These are phyloP conservation scores for Trametes cinnabarina DNA, from an alignment of 768 basidiomycete species.

Conservation along the genomic window DNA sequence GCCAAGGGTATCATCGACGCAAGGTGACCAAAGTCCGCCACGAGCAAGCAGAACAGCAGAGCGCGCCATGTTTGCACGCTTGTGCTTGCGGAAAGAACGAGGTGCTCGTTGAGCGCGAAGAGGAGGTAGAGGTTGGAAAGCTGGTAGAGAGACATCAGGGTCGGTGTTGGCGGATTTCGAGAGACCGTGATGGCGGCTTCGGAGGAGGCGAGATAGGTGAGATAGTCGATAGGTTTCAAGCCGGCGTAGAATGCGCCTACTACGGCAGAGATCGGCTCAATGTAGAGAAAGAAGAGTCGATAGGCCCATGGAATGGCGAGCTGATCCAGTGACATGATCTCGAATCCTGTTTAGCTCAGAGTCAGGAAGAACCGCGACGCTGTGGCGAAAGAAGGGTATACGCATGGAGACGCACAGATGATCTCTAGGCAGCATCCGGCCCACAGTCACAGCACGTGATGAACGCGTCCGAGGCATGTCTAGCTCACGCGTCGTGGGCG, in stretches of 20 bases:
- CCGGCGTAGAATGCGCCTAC: constrained; percentile 49
- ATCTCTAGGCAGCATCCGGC: too few species aligned
- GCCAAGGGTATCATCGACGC: constrained; percentile 45
- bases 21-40: constrained; percentile 51
- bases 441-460: constrained; percentile 16
- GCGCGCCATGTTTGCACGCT: constrained; percentile 42
- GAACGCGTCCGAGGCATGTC: too few species aligned
- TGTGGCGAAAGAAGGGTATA: too few species aligned
- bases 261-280: constrained; percentile 51
- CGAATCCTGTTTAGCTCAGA: not conserved
- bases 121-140: constrained; percentile 51
- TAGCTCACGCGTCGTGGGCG: too few species aligned
- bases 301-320: constrained; percentile 31
- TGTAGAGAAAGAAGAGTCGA: constrained; percentile 47
- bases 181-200: not conserved
- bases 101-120: constrained; percentile 50
- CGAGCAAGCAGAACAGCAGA: constrained; percentile 42
- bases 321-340: not conserved
- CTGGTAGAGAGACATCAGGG: constrained; percentile 43
- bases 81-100: constrained; percentile 45
- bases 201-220: constrained; percentile 35
- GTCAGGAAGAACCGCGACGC: not conserved
- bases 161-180: constrained; percentile 29
- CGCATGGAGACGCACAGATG: too few species aligned
- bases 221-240: constrained; percentile 37